A percentile compares a stretch with the other conserved stretches of the same genome.
Conservation (phyloP, 306 rosid genomes). For the Alnus glutinosa region DNA sequence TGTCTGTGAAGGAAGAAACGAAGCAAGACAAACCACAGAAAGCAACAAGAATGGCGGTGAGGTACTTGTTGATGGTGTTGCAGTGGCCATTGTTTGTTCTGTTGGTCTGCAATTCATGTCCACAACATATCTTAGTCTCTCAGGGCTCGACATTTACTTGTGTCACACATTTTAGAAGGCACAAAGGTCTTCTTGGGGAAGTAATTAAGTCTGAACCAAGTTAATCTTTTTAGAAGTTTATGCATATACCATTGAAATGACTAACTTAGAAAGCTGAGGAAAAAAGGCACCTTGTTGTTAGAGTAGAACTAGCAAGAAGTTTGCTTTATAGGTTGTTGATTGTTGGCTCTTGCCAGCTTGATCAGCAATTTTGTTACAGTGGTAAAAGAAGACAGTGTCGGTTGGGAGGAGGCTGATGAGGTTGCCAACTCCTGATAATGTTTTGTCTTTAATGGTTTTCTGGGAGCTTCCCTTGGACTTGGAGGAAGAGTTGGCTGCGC, state of each 20-base stretch:
- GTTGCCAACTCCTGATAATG: slow-evolving; percentile 57
- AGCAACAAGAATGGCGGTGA: slow-evolving; percentile 38
- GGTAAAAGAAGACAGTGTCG: slow-evolving; percentile 64
- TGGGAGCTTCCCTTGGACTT: slow-evolving; percentile 2
- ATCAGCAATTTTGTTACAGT: no score
- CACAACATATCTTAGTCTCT: no score
- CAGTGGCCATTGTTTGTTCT: slow-evolving; percentile 30
- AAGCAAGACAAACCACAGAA: slow-evolving; percentile 56
- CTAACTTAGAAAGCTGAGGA: no score
- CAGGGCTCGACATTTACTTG: no score
- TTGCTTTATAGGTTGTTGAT: no score
- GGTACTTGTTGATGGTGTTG: slow-evolving; percentile 42
- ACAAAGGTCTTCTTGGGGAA: no score
- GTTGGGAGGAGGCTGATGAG: slow-evolving; percentile 84
- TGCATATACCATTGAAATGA: no score
- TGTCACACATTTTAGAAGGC: no score
- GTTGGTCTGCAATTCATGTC: slow-evolving; percentile 5
- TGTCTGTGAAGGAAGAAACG: slow-evolving; percentile 28
- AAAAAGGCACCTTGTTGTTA: background rate
- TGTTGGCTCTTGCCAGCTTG: no score
- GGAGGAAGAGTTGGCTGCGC: slow-evolving; percentile 17
- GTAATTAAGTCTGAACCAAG: no score
- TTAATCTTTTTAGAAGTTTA: no score
- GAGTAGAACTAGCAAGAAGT: no score
- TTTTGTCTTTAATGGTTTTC: background rate